Base-by-base conservation (phyloP, 257 asterid species). In the Parsonsia alboflavescens region DNA sequence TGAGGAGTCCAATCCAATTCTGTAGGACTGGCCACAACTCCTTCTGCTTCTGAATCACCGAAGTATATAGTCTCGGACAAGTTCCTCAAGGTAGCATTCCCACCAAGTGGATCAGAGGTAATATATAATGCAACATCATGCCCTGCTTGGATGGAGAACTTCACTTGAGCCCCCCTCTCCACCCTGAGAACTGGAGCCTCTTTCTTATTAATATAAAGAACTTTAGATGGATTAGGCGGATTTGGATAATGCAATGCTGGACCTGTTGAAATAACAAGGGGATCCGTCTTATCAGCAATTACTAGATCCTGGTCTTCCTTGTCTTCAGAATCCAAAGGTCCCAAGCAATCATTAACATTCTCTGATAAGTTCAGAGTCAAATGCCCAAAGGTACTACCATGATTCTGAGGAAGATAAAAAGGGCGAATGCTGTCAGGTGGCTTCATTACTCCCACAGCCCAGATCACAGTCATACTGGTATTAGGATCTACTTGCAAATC, bases 241-340 rank as follows among this genome's bases (percentile, higher is more conserved):
- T 95, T 89, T 0, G 99, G 99, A 74, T 95, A 95, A 84, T 87
- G 96, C 87, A 89, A 65, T 6, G 98, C 97, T 2, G 85, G 89
- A 57, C 97, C 96, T 41, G 87, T 81, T 6, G 96, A 69, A 59
- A 95, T 84, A 76, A 92, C 86, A 72, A 95, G 90, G 4, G 99
- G 96, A 80, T 91, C 96, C 84, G 92, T 87, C 78, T 88, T 90
- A 82, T 89, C 98, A 16, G 99, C 99, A 67, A 90, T 92, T 44
- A 92, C 93, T 62, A 95, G 85, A 78, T 95, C 99, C 80, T 92
- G 98, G 75, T 95, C 99, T 85, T 95, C 96, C 85, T 95, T 95
- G 79, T 90, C 96, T 58, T 85, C 78, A 48, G 99, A 97, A 86
- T 95, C 97, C 84, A 95, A 54, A 3, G 99, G 98, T 66, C 99